Conservation (phyloP, 2,329 filamentous ascomycete genomes). For the Pseudocercospora pini-densiflorae region DNA sequence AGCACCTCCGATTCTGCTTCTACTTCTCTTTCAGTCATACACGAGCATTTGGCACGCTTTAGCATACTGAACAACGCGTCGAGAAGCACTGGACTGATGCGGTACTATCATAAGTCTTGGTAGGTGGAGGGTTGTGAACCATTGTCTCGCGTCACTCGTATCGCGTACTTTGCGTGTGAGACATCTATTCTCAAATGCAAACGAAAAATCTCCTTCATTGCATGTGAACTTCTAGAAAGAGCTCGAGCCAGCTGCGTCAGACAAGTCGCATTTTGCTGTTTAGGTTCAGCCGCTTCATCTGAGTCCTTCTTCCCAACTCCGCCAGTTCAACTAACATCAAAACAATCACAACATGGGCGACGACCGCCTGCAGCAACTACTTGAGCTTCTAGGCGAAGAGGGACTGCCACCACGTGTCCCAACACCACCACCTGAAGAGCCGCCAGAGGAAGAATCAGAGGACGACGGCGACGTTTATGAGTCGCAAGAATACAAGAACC, state of each 20-base stretch:
- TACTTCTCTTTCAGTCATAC: neutral
- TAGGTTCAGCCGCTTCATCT: neutral
- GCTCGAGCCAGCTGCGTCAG: neutral
- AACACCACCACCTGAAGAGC: constrained; percentile 12
- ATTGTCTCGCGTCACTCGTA: neutral
- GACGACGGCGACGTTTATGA: constrained; percentile 15
- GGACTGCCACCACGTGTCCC: constrained; percentile 25
- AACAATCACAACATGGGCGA: neutral
- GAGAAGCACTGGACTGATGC: neutral
- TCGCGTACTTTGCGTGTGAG: neutral
- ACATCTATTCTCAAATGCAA: neutral
- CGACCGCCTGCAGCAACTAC: constrained; percentile 13
- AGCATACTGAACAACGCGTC: neutral
- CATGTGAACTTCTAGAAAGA: neutral
- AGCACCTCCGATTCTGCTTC: neutral
- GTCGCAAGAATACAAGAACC: constrained; percentile 16
- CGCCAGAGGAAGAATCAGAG: neutral
- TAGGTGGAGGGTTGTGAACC: neutral
- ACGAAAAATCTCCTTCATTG: neutral
- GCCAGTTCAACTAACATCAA: neutral
- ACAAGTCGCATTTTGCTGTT: neutral
- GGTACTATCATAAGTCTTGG: neutral
- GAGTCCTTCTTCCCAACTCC: neutral
- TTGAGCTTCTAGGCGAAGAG: constrained; percentile 24
- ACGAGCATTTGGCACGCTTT: neutral